Evolutionary conservation across 768 basidiomycete genomes (phyloP), one percentile per base, ranked within the genome.

Genomic region (Termitomyces sp.): DNA sequence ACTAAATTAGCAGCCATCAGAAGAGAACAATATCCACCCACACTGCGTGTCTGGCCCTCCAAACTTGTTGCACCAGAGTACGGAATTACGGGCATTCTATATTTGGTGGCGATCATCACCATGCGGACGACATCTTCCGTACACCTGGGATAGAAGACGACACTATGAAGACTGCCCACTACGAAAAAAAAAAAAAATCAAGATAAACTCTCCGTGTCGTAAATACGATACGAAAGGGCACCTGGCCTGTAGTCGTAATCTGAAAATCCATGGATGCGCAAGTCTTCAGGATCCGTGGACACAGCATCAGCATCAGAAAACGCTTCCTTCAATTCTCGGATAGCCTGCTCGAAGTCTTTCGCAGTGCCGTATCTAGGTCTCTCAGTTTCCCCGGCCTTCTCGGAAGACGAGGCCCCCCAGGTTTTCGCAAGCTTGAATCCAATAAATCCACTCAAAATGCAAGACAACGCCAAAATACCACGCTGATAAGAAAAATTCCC

Each of bases 51-150:
- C 60, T 92, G 87, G 0, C 92, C 92, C 66, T 94, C 93, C 24
- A 95, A 69, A 64, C 82, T 85, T 0, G 93, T 95, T 1, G 87
- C 93, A 10, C 90, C 93, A 0, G 86, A 85, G 69, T 87, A 94
- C 2, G 92, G 81, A 1, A 81, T 83, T 22, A 95, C 70, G 0
- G 94, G 94, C 73, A 94, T 87, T 28, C 76, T 77, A 71, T 86
- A 87, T 69, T 86, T 86, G 41, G 77, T 80, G 2, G 93, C 88
- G 47, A 89, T 78, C 58, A 87, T 82, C 49, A 95, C 87, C 49
- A 93, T 79, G 62, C 82, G 78, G 41, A 87, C 86, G 1, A 96
- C 91, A 62, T 96, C 92, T 60, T 90, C 88, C 0, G 93, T 94
- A 26, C 76, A 80, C 18, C 70, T 63, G 0, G 87, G 87, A 64